Base-by-base conservation (phyloP, 2,329 filamentous ascomycete species). In the Penicillium sp. region DNA sequence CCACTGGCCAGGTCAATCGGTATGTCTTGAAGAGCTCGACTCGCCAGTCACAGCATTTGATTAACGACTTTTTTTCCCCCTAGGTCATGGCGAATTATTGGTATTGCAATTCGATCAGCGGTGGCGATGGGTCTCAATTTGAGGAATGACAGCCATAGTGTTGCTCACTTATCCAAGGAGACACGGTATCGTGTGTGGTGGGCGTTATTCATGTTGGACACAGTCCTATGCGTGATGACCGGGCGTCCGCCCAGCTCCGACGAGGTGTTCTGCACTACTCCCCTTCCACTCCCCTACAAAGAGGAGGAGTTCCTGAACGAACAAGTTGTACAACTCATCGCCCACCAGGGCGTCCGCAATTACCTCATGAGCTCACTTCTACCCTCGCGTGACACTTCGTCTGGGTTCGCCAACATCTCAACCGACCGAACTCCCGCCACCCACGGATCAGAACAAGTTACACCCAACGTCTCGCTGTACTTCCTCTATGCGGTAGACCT, bases 131-230 rank as follows among this genome's bases (percentile, higher is more conserved):
- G 74, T 2, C 60, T 78, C 36, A 75, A 77, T 46, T 62, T 78
- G 46, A 70, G 69, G 31, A 77, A 70, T 49, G 71, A 72, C 43
- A 75, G 68, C 41, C 64, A 57, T 15, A 63, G 60, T 16, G 60
- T 76, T 29, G 60, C 64, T 5, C 64, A 70, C 47, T 56, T 64
- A 6, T 72, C 73, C 6, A 75, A 73, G 52, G 74, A 76, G 57
- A 69, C 68, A 45, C 70, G 74, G 15, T 75, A 75, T 54, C 66
- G 73, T 15, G 68, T 76, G 6, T 78, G 75, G 75, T 76, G 74
- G 71, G 70, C 74, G 15, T 54, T 77, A 2, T 73, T 74, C 39
- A 60, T 67, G 29, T 61, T 77, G 10, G 75, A 77, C 58, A 70
- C 70, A 26, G 64, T 68, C 23, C 64, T 77, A 10, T 72, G 68